Conservation (phyloP, 1,284 basidiomycete genomes). For the Cryptococcus floricola region DNA sequence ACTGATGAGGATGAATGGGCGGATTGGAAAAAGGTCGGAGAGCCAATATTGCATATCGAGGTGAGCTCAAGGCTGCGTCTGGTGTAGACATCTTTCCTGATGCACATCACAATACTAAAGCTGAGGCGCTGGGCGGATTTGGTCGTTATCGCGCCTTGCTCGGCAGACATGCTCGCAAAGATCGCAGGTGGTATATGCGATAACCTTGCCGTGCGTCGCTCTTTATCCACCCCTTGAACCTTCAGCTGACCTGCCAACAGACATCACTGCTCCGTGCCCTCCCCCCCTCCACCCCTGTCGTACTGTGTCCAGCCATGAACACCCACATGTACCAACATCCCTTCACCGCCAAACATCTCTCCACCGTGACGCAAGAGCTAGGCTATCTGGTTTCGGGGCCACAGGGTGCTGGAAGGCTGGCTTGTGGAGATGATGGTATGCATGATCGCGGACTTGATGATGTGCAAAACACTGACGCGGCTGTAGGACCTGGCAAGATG, state of each 20-base stretch:
- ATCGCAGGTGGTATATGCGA: conserved; percentile 85
- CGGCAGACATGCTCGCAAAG: conserved; percentile 91
- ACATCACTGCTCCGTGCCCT: conserved; percentile 87
- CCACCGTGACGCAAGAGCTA: conserved; percentile 66
- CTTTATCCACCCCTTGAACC: background rate
- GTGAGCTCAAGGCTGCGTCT: conserved; percentile 23
- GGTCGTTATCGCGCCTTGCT: conserved; percentile 89
- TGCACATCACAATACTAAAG: no score
- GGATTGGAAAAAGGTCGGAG: conserved; percentile 67
- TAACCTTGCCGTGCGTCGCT: conserved; percentile 68
- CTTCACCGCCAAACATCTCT: conserved; percentile 75
- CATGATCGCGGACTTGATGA: background rate
- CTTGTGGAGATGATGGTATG: conserved; percentile 85
- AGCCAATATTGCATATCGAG: conserved; percentile 95
- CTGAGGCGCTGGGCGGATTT: conserved; percentile 85
- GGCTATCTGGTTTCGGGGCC: conserved; percentile 80
- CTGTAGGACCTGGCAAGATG: conserved; percentile 82
- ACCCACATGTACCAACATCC: conserved; percentile 95
- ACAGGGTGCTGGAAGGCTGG: conserved; percentile 54
- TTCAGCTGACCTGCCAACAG: conserved; percentile 50
- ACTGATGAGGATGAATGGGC: conserved; percentile 87
- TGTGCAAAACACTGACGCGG: no score
- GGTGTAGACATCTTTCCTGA: no score
- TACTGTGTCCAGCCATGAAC: conserved; percentile 97
- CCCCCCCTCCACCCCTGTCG: conserved; percentile 72